Evolutionary conservation across 179 eudicot genomes (phyloP), one percentile per base, ranked within the genome.

Genomic region (Beta macrorhiza): DNA sequence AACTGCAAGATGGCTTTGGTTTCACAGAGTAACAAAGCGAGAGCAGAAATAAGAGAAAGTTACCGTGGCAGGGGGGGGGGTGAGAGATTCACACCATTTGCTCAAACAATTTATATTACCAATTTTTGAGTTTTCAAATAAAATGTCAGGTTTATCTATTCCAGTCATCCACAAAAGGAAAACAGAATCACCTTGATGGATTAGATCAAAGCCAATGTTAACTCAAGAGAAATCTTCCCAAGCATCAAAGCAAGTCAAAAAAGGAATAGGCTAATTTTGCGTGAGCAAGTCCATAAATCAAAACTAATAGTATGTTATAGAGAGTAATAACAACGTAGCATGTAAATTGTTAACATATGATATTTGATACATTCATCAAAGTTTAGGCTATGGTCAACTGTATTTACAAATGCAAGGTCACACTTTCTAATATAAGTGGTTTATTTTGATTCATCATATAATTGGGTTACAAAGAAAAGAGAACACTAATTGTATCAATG

Each of bases 401-500:
- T 11, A 22, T 25, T 22, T 25, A 2, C 52, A 47, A 5, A 20
- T 10, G 16, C 75, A 52, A 68, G 52, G 37, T 67, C 52, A 25
- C 0, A 25, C 1, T 7, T 69, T 69, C 72, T 37, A 29, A 64
- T 64, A 64, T 10, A 8, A 14, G 69, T 8, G 69, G 29, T 2
- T 25, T 1, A 11, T 25, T 47, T 17, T 74, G 5, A 47, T 57
- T 53, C 74, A 45, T 70, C 76, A n/a, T 7, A 2, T 5, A 45
- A 9, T n/a, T 1, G 4, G 20, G 5, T 47, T 3, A 16, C 3
- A 16, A 42, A 72, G 5, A 10, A 4, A 52, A 52, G 15, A 19
- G 0, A 53, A 14, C 19, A 59, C 70, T 72, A 55, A 59, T 61
- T 72, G 61, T 62, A 73, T 51, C 64, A 72, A 44, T 61, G 76